Conservation (phyloP, 2,329 filamentous ascomycete species). For the Colletotrichum theobromicola region DNA sequence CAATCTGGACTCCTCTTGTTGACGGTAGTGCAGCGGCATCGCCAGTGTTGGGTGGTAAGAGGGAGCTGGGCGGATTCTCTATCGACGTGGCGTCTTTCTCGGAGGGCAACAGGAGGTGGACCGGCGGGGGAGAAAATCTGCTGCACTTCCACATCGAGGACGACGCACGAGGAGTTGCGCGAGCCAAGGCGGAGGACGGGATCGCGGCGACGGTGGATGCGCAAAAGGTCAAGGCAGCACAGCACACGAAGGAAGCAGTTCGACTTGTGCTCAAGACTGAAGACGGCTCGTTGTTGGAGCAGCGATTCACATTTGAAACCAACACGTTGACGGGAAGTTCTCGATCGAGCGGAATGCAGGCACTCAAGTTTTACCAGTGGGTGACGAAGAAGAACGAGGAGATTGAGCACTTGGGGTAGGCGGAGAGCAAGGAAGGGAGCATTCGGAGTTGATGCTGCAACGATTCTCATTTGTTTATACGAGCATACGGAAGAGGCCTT, state of each 20-base stretch:
- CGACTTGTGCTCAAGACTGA: conserved; percentile 3
- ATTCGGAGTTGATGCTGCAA: neutral
- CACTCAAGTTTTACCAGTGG: conserved; percentile 16
- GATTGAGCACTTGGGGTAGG: conserved; percentile 4
- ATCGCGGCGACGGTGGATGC: conserved; percentile 8
- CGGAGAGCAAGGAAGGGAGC: neutral
- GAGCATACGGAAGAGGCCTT: neutral
- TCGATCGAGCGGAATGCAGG: conserved; percentile 2
- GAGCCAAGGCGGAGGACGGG: neutral
- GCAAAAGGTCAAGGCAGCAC: neutral
- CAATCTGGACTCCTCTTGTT: neutral
- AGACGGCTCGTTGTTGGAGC: neutral
- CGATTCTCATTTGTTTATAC: neutral
- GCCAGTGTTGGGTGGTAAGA: neutral
- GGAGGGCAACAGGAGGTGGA: conserved; percentile 12
- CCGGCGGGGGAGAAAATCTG: neutral
- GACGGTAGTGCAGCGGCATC: conserved; percentile 9
- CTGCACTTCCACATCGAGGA: conserved; percentile 7
- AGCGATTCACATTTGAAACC: neutral
- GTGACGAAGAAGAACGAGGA: conserved; percentile 3
- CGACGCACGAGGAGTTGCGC: neutral
- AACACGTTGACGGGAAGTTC: conserved; percentile 8
- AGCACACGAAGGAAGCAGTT: conserved; percentile 1
- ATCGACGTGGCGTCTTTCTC: conserved; percentile 10
- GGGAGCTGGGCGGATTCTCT: neutral